Percentiles rank a stretch among this genome's conserved stretches.
Conservation (phyloP, 257 asterid species). For the Parsonsia alboflavescens region DNA sequence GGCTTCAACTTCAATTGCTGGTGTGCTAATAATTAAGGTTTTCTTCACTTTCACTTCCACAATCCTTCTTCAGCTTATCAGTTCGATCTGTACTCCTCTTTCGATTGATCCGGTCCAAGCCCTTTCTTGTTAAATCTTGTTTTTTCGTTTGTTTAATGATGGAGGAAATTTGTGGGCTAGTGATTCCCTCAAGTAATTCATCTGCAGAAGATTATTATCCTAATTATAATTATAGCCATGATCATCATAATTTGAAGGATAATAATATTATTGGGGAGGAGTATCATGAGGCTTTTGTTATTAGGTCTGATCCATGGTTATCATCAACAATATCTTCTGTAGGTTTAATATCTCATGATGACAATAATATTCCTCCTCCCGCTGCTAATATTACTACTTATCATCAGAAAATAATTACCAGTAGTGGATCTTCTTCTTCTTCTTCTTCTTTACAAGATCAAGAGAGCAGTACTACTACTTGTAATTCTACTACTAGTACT, state of each 20-base stretch:
- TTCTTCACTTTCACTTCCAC: neutral
- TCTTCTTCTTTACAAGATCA: neutral
- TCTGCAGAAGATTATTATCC: neutral
- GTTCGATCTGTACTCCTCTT: too few relatives aligned
- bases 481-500: neutral
- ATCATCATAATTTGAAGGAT: neutral
- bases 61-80: neutral
- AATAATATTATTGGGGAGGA: neutral
- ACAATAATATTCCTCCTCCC: neutral
- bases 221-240: neutral
- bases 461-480: neutral
- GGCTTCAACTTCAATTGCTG: neutral
- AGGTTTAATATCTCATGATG: neutral
- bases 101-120: too few relatives aligned
- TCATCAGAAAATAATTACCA: neutral
- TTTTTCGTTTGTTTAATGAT: neutral
- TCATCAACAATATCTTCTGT: neutral
- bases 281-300: constrained; percentile 10
- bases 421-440: neutral
- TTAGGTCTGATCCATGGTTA: neutral
- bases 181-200: neutral
- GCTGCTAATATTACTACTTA: neutral
- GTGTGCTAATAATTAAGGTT: neutral
- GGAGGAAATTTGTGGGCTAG: constrained; percentile 16
- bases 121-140: neutral